phyloP scores from a whole-genome alignment of 176 grass and related monocot genomes.

The Phragmites australis region DNA sequence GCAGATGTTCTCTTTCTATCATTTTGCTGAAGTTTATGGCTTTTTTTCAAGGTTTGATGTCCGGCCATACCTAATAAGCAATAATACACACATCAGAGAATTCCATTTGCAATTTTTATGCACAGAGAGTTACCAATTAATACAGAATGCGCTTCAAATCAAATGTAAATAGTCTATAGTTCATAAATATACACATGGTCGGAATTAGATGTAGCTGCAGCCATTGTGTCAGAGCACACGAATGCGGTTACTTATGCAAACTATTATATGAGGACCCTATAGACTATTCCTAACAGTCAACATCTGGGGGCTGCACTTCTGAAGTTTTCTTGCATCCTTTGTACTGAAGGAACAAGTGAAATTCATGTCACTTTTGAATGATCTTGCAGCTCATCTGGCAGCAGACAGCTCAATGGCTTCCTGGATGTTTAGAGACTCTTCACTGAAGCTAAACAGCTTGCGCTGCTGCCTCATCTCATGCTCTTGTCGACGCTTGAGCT shows the following conservation, averaged over 20 bases:
- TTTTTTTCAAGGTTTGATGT: not conserved
- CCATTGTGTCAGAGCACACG: not conserved
- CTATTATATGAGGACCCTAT: not conserved
- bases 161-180: slow-evolving; percentile 10
- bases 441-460: slow-evolving; percentile 54
- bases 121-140: slow-evolving; percentile 7
- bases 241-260: slow-evolving; percentile 22
- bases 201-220: not conserved
- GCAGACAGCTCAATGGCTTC: slow-evolving; percentile 70
- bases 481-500: slow-evolving; percentile 46
- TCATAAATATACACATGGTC: not conserved
- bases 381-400: slow-evolving; percentile 55
- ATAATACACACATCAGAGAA: not conserved
- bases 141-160: not conserved
- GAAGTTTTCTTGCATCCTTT: slow-evolving; percentile 32
- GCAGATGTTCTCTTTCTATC: not conserved
- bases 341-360: slow-evolving; percentile 10
- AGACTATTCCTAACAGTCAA: slow-evolving; percentile 24
- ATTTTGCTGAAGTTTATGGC: not conserved
- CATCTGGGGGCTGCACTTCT: not conserved
- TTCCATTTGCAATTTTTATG: not conserved
- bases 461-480: slow-evolving; percentile 61
- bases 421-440: slow-evolving; percentile 59
- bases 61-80: not conserved
- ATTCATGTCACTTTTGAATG: slow-evolving; percentile 16